Conservation (phyloP, 306 rosid genomes). For the Casuarina glauca region DNA sequence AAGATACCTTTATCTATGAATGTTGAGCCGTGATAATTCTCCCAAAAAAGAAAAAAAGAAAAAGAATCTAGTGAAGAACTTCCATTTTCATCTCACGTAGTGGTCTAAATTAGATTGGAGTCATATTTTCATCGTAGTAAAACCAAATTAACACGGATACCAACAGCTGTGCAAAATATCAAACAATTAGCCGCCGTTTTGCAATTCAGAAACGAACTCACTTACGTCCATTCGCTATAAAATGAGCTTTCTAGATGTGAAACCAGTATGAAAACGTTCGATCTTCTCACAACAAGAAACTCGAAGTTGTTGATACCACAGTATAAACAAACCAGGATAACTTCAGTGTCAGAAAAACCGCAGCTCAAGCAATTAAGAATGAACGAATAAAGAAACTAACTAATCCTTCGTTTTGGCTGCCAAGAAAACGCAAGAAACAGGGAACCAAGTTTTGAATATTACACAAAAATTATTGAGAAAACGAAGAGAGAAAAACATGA, state of each 20-base stretch:
- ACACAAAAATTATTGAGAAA: background rate
- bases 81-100: background rate
- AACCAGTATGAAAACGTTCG: background rate
- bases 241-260: background rate
- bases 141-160: background rate
- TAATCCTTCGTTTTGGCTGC: background rate
- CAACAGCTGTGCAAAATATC: background rate
- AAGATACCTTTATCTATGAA: background rate
- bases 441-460: background rate
- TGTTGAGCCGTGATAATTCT: background rate
- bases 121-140: background rate
- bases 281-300: background rate
- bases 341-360: background rate
- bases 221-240: background rate
- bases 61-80: background rate
- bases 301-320: background rate
- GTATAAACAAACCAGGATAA: background rate
- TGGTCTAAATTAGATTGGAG: background rate
- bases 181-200: slow-evolving; percentile 1
- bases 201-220: slow-evolving; percentile 1
- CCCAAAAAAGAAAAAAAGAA: background rate
- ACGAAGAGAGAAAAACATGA: background rate
- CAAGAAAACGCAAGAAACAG: background rate
- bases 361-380: background rate
- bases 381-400: background rate